These are phyloP conservation scores for Metarhizium album DNA, from an alignment of 2,329 filamentous ascomycete species.

Conservation along the genomic window DNA sequence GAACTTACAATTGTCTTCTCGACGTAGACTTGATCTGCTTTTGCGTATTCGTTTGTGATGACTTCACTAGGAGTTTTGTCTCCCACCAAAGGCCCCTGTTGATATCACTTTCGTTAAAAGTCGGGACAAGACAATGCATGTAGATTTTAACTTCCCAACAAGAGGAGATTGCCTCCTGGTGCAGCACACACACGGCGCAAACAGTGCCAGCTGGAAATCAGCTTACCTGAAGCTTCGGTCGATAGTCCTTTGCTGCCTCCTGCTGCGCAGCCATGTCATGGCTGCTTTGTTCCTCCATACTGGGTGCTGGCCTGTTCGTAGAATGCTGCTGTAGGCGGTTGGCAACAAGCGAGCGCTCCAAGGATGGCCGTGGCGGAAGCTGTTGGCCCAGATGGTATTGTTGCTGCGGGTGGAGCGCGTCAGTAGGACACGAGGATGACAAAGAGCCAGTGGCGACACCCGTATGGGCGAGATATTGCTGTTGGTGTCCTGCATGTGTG, in stretches of 20 bases:
- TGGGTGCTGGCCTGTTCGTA: slow-evolving; percentile 11
- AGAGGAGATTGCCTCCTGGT: neutral
- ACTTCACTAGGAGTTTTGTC: slow-evolving; percentile 63
- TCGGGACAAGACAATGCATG: neutral
- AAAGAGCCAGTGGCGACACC: slow-evolving; percentile 3
- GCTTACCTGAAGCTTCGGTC: slow-evolving; percentile 45
- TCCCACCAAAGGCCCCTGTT: slow-evolving; percentile 73
- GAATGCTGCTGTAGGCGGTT: slow-evolving; percentile 8
- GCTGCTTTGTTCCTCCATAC: slow-evolving; percentile 24
- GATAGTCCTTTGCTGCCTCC: slow-evolving; percentile 47
- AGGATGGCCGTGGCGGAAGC: slow-evolving; percentile 4
- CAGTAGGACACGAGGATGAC: slow-evolving; percentile 7
- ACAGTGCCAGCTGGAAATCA: neutral
- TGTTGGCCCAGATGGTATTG: slow-evolving; percentile 5
- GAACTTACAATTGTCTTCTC: slow-evolving; percentile 72
- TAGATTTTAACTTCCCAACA: neutral
- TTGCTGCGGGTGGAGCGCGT: slow-evolving; percentile 6
- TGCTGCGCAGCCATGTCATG: slow-evolving; percentile 48
- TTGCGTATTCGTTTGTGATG: slow-evolving; percentile 78
- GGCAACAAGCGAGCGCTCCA: slow-evolving; percentile 5
- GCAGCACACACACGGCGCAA: neutral
- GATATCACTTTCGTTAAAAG: neutral
- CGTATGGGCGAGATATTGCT: slow-evolving; percentile 7
- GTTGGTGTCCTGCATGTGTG: slow-evolving; percentile 6
- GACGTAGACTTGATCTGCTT: slow-evolving; percentile 74